Evolutionary conservation across 306 rosid genomes (phyloP).

Genomic region (Vigna trinervia): DNA sequence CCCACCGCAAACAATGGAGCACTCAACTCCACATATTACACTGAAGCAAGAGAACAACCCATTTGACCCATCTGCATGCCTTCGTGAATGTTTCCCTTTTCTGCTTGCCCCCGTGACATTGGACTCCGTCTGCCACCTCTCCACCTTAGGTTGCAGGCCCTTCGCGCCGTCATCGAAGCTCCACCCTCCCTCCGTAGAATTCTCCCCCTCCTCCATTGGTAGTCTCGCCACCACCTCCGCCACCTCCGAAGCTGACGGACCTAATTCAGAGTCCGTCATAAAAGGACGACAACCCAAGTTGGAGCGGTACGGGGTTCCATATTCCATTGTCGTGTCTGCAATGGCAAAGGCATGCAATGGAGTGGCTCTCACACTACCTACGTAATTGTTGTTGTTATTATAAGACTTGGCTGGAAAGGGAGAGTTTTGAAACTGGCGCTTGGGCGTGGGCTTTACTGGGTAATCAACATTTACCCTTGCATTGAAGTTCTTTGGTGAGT

Average conservation of each 20-base stretch:
- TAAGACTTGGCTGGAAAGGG: background rate
- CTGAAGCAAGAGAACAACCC: slow-evolving; percentile 95
- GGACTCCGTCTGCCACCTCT: slow-evolving; percentile 81
- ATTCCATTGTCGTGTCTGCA: slow-evolving; percentile 42
- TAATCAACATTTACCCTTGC: slow-evolving; percentile 1
- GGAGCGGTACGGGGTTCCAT: slow-evolving; percentile 66
- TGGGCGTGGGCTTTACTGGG: slow-evolving; percentile 43
- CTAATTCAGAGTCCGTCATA: slow-evolving; percentile 80
- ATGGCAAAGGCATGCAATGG: slow-evolving; percentile 39
- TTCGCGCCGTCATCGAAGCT: slow-evolving; percentile 76
- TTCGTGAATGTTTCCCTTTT: slow-evolving; percentile 47
- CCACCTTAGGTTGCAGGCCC: slow-evolving; percentile 72
- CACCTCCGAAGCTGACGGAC: slow-evolving; percentile 96
- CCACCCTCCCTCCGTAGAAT: slow-evolving; percentile 68
- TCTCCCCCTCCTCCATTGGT: slow-evolving; percentile 58
- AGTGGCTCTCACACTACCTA: slow-evolving; percentile 44
- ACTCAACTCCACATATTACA: slow-evolving; percentile 83
- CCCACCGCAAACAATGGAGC: slow-evolving; percentile 84
- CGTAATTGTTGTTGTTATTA: background rate
- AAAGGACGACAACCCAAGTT: slow-evolving; percentile 37
- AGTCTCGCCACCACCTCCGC: slow-evolving; percentile 67
- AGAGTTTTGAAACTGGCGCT: background rate
- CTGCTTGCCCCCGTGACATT: slow-evolving; percentile 31
- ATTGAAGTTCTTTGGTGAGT: background rate
- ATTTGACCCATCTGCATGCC: slow-evolving; percentile 50